Base-by-base conservation (phyloP, 2,329 filamentous ascomycete genomes). In the Aspergillus thermomutatus region DNA sequence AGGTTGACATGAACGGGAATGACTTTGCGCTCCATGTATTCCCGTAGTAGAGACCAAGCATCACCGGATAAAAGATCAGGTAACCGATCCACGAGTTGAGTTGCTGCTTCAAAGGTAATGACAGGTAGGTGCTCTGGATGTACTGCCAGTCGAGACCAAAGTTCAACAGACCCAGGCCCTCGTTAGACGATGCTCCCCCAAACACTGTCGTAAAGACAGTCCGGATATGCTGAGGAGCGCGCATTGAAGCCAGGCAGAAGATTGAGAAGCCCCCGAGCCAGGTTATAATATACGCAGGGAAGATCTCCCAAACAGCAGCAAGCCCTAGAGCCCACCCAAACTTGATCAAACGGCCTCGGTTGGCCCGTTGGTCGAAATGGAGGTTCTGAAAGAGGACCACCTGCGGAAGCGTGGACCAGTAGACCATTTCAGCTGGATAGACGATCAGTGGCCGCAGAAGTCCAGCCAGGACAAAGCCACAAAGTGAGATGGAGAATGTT, bases 311-410 rank as follows among this genome's bases (percentile, higher is more conserved):
- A 3, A 64, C 19, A 0, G 61, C 58, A 17, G 62, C 50, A 4
- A 60, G 19, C 2, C 47, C 52, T 8, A 77, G 55, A 4, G 72
- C 73, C 17, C 66, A 71, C 21, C 64, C 61, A 28, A 74, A 74
- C 37, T 70, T 72, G 40, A 48, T 58, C 6, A 73, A 63, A 0
- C 66, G 69, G 8, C 55, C 60, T 3, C 58, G 60, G 46, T 72
- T 72, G 41, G 60, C 62, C 4, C 46, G 54, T 5, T 53, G 59
- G 28, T 73, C 66, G 31, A 69, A 72, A 51, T 74, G 71, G 1
- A 74, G 64, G 17, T 66, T 72, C 49, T 74, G 72, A 46, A 64
- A 72, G n/a, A 72, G 64, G 1, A 68, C 66, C 0, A 73, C 67
- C 14, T 69, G 66, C 2, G 72, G 71, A 8, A 74, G 49, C 0